A percentile compares a stretch with the other conserved stretches of the same genome.
These are phyloP conservation scores for Pichia gijzeniarum DNA, from an alignment of 805 yeast species.

Conservation along the genomic window DNA sequence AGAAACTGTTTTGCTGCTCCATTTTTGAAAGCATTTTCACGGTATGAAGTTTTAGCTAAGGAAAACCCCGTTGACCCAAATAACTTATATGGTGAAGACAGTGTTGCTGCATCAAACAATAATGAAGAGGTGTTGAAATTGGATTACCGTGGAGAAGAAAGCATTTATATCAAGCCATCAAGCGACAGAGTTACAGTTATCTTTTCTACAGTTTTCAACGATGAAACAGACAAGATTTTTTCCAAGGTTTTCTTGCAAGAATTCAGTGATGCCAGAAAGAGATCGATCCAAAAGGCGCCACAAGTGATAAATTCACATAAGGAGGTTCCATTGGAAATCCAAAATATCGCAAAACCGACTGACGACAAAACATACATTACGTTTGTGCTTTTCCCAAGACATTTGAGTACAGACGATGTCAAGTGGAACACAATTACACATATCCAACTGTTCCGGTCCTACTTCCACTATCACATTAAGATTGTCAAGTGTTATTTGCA, in stretches of 20 bases:
- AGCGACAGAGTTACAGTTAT: conserved; percentile 96
- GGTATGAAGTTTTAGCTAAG: conserved; percentile 63
- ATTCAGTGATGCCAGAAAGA: conserved; percentile 91
- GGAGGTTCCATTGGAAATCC: conserved; percentile 89
- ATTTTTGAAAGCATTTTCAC: conserved; percentile 74
- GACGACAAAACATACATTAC: conserved; percentile 43
- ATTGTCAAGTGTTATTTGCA: conserved; percentile 98
- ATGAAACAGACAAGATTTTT: conserved; percentile 90
- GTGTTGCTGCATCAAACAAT: conserved; percentile 27
- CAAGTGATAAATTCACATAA: conserved; percentile 87
- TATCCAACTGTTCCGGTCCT: conserved; percentile 87
- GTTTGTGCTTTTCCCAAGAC: conserved; percentile 78
- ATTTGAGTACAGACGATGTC: conserved; percentile 50
- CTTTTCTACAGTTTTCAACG: conserved; percentile 89
- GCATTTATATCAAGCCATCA: conserved; percentile 84
- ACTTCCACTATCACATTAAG: conserved; percentile 97
- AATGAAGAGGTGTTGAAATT: conserved; percentile 59
- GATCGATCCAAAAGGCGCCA: conserved; percentile 96
- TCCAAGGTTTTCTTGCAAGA: conserved; percentile 89
- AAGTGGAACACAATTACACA: conserved; percentile 87
- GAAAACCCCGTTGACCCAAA: conserved; percentile 34
- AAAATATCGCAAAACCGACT: conserved; percentile 34
- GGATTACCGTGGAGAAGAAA: conserved; percentile 88
- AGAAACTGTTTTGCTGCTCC: conserved; percentile 91
- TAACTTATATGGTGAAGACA: conserved; percentile 36